Base-by-base conservation (phyloP, 176 grass and related monocot genomes). In the Triticum monococcum region DNA sequence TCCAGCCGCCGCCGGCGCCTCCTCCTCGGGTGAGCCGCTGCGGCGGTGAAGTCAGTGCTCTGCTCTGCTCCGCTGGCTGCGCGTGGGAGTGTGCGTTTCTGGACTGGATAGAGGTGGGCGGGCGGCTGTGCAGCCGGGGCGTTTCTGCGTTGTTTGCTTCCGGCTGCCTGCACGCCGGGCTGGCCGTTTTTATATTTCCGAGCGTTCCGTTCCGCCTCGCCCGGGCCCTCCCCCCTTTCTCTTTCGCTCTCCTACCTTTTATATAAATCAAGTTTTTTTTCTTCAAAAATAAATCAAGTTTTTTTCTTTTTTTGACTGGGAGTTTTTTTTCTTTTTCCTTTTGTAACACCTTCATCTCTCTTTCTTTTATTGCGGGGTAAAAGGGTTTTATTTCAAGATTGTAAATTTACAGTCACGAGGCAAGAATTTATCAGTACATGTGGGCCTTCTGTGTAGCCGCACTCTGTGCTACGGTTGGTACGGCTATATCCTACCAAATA, bases 1-100 rank as follows among this genome's bases (percentile, higher is more conserved):
- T 32, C 5, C 50, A 0, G n/a, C 89, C 35, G 4, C 84, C 3
- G 76, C 76, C 30, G 75, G 48, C 22, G 77, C 68, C 38, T 40
- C 68, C 26, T 48, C 31, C 26, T 50, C 31, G n/a, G 50, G 32
- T 11, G 16, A 18, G 50, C 50, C 31, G 72, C 64, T 12, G 36
- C 32, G 65, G 64, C 25, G 77, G 46, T 41, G 65, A 68, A 35
- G 50, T 71, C 52, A 89, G 81, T 69, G 43, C 71, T 40, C 81
- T 69, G 43, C 71, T 40, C 81, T 75, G 75, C 26, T 57, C 40
- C n/a, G 76, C 65, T 57, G 60, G 11, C 37, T 17, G 46, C 56
- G 68, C 8, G 38, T n/a, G 68, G 36, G 62, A 35, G 41, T 75
- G 85, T 79, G 89, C 89, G 89, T 43, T 43, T 32, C 56, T 87